Evolutionary conservation across 2,329 filamentous ascomycete species (phyloP).

Genomic region (Epichloe gansuensis): DNA sequence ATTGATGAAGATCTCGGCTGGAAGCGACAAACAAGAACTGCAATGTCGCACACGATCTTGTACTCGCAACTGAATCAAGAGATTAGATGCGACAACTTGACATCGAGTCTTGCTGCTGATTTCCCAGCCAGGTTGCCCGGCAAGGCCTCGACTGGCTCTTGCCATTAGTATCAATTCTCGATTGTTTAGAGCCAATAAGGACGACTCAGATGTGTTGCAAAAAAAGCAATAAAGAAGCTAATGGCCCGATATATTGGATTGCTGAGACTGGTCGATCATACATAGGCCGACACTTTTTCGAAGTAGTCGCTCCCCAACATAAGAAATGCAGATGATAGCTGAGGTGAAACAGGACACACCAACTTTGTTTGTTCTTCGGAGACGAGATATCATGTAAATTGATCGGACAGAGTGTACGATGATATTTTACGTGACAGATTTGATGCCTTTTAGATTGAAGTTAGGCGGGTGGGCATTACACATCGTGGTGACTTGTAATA

Average conservation of each 20-base stretch:
- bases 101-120: not conserved
- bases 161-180: not conserved
- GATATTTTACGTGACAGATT: too few species aligned
- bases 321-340: not conserved
- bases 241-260: not conserved
- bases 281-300: not conserved
- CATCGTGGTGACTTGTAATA: too few species aligned
- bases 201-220: not conserved
- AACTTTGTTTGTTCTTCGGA: not conserved
- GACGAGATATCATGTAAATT: not conserved
- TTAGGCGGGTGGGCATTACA: not conserved
- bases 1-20: constrained; percentile 1
- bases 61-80: not conserved
- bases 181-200: not conserved
- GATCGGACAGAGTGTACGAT: not conserved
- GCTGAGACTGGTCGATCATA: not conserved
- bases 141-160: not conserved
- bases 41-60: not conserved
- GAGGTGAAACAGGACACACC: not conserved
- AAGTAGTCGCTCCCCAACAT: not conserved
- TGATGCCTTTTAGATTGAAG: not conserved
- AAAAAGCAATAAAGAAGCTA: not conserved
- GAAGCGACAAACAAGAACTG: not conserved
- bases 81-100: not conserved
- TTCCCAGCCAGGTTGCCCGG: not conserved